Conservation (phyloP, 2,329 filamentous ascomycete genomes). For the Phialophora verrucosa region DNA sequence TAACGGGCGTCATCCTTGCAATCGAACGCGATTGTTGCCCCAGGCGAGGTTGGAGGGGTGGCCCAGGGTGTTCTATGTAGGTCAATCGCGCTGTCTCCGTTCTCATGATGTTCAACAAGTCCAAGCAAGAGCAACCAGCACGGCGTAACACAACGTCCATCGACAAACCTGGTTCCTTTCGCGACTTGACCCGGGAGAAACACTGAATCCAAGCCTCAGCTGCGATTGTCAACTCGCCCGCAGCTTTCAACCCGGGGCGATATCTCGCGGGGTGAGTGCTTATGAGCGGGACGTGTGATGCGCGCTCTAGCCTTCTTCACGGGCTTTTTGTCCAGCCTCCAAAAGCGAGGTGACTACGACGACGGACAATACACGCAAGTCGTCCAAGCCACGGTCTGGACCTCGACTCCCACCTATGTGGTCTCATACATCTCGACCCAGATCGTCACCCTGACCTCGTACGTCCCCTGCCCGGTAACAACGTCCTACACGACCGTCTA, state of each 20-base stretch:
- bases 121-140: background rate
- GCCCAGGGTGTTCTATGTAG: background rate
- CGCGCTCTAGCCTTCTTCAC: constrained; percentile 2
- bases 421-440: constrained; percentile 11
- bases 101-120: background rate
- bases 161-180: background rate
- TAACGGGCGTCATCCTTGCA: constrained; percentile 1
- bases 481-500: constrained; percentile 18
- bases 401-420: constrained; percentile 9
- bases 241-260: background rate
- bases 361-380: constrained; percentile 13
- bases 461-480: constrained; percentile 14
- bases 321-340: constrained; percentile 9
- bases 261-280: background rate
- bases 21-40: constrained; percentile 2
- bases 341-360: constrained; percentile 6
- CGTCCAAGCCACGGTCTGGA: constrained; percentile 17
- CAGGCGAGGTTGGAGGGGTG: background rate
- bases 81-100: background rate
- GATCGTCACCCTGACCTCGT: constrained; percentile 13
- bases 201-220: background rate
- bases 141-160: background rate
- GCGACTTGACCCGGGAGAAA: background rate
- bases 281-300: constrained; percentile 5
- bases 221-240: background rate